Evolutionary conservation across 768 basidiomycete species (phyloP).

Genomic region (Mycena polygramma): DNA sequence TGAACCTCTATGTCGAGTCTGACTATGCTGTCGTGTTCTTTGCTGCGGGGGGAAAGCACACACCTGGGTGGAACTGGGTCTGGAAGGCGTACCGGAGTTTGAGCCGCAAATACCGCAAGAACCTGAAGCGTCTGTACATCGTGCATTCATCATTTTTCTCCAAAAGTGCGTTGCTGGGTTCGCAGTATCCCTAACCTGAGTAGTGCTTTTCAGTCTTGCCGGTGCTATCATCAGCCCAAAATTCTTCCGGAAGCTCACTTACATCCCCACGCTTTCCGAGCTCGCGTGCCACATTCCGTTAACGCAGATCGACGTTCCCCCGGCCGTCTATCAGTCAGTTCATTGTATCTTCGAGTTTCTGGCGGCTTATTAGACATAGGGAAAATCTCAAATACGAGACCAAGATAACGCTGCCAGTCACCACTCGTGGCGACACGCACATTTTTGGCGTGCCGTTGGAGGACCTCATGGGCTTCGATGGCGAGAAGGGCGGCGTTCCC

Average conservation of each 20-base stretch:
- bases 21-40: conserved; percentile 93
- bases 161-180: conserved; percentile 69
- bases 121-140: conserved; percentile 88
- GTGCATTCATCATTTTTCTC: conserved; percentile 92
- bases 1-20: conserved; percentile 88
- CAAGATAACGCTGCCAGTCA: conserved; percentile 75
- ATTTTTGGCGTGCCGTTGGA: conserved; percentile 87
- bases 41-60: conserved; percentile 80
- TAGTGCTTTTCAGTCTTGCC: conserved; percentile 91
- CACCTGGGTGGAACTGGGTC: conserved; percentile 90
- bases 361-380: conserved; percentile 51
- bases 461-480: conserved; percentile 86
- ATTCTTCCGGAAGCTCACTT: conserved; percentile 88
- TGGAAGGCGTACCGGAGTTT: conserved; percentile 91
- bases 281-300: conserved; percentile 83
- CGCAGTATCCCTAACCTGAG: conserved; percentile 22
- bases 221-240: conserved; percentile 93
- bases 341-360: not conserved
- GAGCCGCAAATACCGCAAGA: conserved; percentile 88
- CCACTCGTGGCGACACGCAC: conserved; percentile 61
- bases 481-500: conserved; percentile 87
- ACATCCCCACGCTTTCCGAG: conserved; percentile 82
- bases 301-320: conserved; percentile 90
- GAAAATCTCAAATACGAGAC: conserved; percentile 85
- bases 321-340: conserved; percentile 84